Conservation (phyloP, 2,329 filamentous ascomycete genomes). For the Nemania sp. region DNA sequence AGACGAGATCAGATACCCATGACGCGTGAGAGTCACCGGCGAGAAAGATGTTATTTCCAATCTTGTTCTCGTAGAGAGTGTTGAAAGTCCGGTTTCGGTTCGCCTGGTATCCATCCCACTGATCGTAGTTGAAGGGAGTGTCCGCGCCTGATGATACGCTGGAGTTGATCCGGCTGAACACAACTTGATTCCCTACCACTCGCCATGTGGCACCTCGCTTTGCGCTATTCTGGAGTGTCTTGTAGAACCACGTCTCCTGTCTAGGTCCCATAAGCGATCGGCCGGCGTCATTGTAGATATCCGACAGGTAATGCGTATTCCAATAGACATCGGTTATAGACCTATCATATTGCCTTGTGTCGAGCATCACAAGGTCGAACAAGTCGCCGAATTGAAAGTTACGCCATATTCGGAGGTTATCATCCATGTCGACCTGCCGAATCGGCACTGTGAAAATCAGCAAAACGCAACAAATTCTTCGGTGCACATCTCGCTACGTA, state of each 20-base stretch:
- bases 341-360: constrained; percentile 69
- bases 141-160: constrained; percentile 36
- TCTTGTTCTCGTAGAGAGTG: constrained; percentile 62
- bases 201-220: constrained; percentile 69
- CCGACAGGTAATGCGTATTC: constrained; percentile 64
- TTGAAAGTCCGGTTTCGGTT: constrained; percentile 66
- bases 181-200: constrained; percentile 69
- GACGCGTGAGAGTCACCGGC: constrained; percentile 64
- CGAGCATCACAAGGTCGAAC: constrained; percentile 69
- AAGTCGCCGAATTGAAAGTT: constrained; percentile 66
- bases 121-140: constrained; percentile 56
- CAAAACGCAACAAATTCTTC: too few relatives aligned
- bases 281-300: constrained; percentile 59
- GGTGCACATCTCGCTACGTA: too few relatives aligned
- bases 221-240: constrained; percentile 57
- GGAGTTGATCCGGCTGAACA: constrained; percentile 55
- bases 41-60: constrained; percentile 66
- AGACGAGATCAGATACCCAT: constrained; percentile 57
- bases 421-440: constrained; percentile 67
- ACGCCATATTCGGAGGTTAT: constrained; percentile 70
- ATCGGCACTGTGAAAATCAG: constrained; percentile 44
- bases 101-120: constrained; percentile 49
- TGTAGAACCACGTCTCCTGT: constrained; percentile 76
- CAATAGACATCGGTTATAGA: constrained; percentile 64
- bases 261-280: constrained; percentile 71